A percentile compares a stretch with the other conserved stretches of the same genome.
These are phyloP conservation scores for Penicillium sp. DNA, from an alignment of 2,329 filamentous ascomycete genomes.

Conservation along the genomic window DNA sequence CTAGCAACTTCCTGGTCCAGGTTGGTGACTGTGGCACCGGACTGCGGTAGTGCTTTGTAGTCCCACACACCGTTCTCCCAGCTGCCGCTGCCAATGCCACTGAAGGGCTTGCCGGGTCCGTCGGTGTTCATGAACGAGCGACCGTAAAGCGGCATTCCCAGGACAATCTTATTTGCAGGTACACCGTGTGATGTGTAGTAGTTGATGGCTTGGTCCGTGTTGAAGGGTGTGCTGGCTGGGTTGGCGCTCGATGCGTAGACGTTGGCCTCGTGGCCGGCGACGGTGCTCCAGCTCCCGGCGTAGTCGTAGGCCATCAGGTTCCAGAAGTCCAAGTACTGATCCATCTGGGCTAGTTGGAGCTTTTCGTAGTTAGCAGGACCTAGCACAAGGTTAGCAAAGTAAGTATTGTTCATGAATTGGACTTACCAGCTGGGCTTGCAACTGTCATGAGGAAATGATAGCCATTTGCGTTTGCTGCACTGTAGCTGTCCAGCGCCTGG, in stretches of 20 bases:
- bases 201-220: conserved; percentile 63
- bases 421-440: conserved; percentile 42
- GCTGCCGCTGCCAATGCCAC: conserved; percentile 68
- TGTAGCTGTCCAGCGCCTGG: conserved; percentile 42
- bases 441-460: conserved; percentile 45
- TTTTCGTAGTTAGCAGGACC: conserved; percentile 44
- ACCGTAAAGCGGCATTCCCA: conserved; percentile 91
- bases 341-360: conserved; percentile 44
- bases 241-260: conserved; percentile 57
- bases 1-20: conserved; percentile 61
- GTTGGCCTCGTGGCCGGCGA: conserved; percentile 75
- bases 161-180: conserved; percentile 65
- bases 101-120: conserved; percentile 64
- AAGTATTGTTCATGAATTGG: not conserved
- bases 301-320: conserved; percentile 78
- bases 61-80: conserved; percentile 87
- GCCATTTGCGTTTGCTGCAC: conserved; percentile 33
- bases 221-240: conserved; percentile 69
- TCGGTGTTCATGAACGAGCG: conserved; percentile 75
- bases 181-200: conserved; percentile 65
- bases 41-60: conserved; percentile 74
- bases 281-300: conserved; percentile 71
- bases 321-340: conserved; percentile 50
- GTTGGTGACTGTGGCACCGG: conserved; percentile 56
- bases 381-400: conserved; percentile 10